Evolutionary conservation across 352 stramenopile species (phyloP).

Genomic region (Phytophthora melonis): DNA sequence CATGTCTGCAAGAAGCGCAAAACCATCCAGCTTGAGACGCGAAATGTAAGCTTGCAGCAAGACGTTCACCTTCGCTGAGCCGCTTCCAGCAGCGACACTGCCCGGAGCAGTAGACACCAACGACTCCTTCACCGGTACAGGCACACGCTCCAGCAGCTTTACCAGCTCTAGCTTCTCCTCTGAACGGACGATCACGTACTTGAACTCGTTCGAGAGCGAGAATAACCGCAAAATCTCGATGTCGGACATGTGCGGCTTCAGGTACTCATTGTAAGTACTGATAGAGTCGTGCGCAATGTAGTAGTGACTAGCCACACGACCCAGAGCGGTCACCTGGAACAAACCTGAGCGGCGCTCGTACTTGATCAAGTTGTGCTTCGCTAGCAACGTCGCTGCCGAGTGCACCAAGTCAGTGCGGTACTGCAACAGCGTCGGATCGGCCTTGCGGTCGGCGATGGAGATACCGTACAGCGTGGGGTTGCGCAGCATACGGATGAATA

Average conservation of each 20-base stretch:
- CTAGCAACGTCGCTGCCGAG: conserved; percentile 95
- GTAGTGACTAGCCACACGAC: conserved; percentile 98
- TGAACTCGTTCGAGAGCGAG: conserved; percentile 99
- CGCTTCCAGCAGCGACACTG: conserved; percentile 54
- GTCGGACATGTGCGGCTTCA: conserved; percentile 99
- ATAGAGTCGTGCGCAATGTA: conserved; percentile 99
- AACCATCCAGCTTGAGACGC: conserved; percentile 97
- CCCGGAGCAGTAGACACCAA: conserved; percentile 59
- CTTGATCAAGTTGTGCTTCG: conserved; percentile 98
- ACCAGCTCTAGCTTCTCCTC: conserved; percentile 99
- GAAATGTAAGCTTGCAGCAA: conserved; percentile 99
- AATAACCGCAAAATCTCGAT: conserved; percentile 99
- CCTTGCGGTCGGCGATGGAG: conserved; percentile 83
- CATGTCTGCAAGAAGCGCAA: conserved; percentile 99
- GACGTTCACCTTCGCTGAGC: conserved; percentile 98
- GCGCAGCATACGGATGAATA: conserved; percentile 99
- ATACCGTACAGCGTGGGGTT: conserved; percentile 98
- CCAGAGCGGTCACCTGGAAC: conserved; percentile 97
- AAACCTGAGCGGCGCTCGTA: conserved; percentile 97
- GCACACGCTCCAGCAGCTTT: conserved; percentile 97
- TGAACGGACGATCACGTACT: conserved; percentile 97
- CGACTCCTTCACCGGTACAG: conserved; percentile 98
- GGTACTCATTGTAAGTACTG: conserved; percentile 98
- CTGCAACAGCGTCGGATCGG: conserved; percentile 95
- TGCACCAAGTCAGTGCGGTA: conserved; percentile 97